These are phyloP conservation scores for Mycena kentingensis DNA, from an alignment of 768 basidiomycete genomes.

Conservation along the genomic window DNA sequence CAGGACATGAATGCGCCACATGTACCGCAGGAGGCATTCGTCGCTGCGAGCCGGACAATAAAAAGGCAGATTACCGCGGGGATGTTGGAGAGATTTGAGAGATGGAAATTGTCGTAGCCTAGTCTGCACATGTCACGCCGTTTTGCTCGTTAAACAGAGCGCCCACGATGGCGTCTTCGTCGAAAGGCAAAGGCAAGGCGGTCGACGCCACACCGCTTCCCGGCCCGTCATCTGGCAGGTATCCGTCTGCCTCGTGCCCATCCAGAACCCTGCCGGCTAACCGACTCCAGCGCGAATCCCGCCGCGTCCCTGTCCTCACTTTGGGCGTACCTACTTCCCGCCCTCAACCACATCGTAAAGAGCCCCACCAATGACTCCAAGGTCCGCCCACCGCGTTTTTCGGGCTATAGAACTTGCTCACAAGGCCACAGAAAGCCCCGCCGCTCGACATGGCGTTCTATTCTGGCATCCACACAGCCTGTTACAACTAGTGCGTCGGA, in stretches of 20 bases:
- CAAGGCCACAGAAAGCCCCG: too few relatives aligned
- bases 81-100: conserved; percentile 68
- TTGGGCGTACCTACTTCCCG: conserved; percentile 76
- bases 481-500: conserved; percentile 71
- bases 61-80: conserved; percentile 84
- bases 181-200: conserved; percentile 37
- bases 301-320: conserved; percentile 69
- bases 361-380: conserved; percentile 58
- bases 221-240: conserved; percentile 4
- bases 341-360: conserved; percentile 75
- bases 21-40: conserved; percentile 72
- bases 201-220: conserved; percentile 12
- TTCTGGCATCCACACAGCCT: conserved; percentile 78
- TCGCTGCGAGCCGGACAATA: conserved; percentile 68
- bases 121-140: too few relatives aligned
- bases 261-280: conserved; percentile 45
- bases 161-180: too few relatives aligned
- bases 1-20: conserved; percentile 73
- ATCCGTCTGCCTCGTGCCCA: conserved; percentile 15
- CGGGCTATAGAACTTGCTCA: too few relatives aligned
- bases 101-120: too few relatives aligned
- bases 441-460: conserved; percentile 72
- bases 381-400: background rate
- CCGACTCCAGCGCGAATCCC: conserved; percentile 71
- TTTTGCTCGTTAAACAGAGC: too few relatives aligned